Conservation (phyloP, 2,329 filamentous ascomycete genomes). For the Aspergillus latus region DNA sequence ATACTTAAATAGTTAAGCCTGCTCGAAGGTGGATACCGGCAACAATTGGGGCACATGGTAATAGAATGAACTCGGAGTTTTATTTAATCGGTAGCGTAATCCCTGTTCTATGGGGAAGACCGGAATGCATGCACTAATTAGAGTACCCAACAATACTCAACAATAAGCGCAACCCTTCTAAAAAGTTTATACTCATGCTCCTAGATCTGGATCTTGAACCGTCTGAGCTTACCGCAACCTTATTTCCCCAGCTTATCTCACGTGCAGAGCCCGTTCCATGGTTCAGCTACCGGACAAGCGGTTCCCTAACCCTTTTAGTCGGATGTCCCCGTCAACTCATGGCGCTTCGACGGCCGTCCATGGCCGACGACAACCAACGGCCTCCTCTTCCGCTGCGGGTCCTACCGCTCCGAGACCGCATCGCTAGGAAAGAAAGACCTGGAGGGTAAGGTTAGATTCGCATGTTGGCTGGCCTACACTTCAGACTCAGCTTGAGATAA, state of each 20-base stretch:
- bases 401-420: no score
- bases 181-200: no score
- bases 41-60: not conserved
- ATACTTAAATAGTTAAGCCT: not conserved
- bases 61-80: not conserved
- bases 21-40: not conserved
- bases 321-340: not conserved
- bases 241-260: slow-evolving; percentile 20
- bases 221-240: slow-evolving; percentile 23
- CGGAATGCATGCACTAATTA: no score
- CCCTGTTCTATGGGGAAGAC: not conserved
- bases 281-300: slow-evolving; percentile 7
- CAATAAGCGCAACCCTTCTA: not conserved
- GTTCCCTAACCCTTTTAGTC: not conserved
- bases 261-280: slow-evolving; percentile 24
- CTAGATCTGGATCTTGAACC: not conserved
- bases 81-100: not conserved
- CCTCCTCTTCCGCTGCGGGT: no score
- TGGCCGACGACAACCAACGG: no score
- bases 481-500: not conserved
- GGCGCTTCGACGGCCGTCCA: no score
- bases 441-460: not conserved
- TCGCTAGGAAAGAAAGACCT: no score
- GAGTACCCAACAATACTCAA: not conserved
- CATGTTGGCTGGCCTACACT: not conserved